Evolutionary conservation across 176 grass and related monocot species (phyloP).

Genomic region (Miscanthus lutarioriparius): DNA sequence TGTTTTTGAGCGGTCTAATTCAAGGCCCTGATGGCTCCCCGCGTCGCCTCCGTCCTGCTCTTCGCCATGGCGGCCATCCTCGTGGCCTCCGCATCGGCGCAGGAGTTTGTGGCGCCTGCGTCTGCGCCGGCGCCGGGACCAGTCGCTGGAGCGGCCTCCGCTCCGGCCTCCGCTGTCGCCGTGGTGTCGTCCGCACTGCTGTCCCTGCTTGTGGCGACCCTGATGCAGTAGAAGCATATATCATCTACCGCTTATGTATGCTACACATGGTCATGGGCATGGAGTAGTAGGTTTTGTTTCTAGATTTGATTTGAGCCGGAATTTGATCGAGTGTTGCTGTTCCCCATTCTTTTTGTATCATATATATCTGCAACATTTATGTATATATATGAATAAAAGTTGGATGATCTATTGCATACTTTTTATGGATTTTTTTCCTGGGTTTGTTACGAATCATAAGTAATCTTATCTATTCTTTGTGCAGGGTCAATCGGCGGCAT

Average conservation of each 20-base stretch:
- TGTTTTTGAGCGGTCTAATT: no score
- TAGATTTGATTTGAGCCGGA: background rate
- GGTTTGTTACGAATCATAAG: no score
- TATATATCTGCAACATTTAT: background rate
- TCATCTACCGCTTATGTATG: background rate
- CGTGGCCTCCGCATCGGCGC: background rate
- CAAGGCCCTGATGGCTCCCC: slow-evolving; percentile 31
- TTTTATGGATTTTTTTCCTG: background rate
- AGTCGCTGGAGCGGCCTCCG: background rate
- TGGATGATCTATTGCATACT: background rate
- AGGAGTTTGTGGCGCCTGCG: slow-evolving; percentile 28
- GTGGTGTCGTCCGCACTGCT: slow-evolving; percentile 14
- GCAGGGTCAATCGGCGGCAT: no score
- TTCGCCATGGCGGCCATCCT: background rate
- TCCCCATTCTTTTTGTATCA: slow-evolving; percentile 29
- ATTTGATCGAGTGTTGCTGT: background rate
- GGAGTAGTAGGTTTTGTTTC: background rate
- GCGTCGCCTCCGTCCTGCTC: slow-evolving; percentile 8
- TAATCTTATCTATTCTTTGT: no score
- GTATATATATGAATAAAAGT: slow-evolving; percentile 18
- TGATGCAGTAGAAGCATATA: slow-evolving; percentile 23
- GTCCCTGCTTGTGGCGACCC: slow-evolving; percentile 2
- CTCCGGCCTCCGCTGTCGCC: background rate
- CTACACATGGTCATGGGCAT: no score
- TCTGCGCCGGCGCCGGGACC: slow-evolving; percentile 32